Conservation (phyloP, 129 eudicot genomes). For the Gnaphalium uliginosum region DNA sequence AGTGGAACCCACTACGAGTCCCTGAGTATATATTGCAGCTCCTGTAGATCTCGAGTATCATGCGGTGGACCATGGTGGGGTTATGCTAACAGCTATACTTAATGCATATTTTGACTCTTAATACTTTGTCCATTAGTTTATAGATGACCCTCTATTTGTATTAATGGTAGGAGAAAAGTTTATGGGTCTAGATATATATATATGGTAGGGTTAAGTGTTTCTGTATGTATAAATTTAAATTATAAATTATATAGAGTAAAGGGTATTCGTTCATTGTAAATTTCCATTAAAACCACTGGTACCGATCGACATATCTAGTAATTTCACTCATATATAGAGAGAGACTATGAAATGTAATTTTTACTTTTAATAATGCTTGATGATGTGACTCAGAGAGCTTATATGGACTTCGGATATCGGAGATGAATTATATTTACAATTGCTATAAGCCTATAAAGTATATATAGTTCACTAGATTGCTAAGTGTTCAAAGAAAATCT, state of each 20-base stretch:
- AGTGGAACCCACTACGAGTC: not conserved
- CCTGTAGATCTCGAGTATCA: slow-evolving; percentile 12
- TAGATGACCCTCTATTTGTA: not conserved
- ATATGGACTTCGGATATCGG: too few relatives aligned
- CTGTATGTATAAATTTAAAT: not conserved
- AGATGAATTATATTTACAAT: too few relatives aligned
- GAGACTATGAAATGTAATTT: not conserved
- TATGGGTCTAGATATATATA: not conserved
- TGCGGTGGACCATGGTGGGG: slow-evolving; percentile 8
- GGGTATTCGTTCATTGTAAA: not conserved
- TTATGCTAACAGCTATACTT: not conserved
- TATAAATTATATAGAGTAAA: too few relatives aligned
- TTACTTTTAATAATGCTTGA: too few relatives aligned
- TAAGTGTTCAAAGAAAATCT: too few relatives aligned
- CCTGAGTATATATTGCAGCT: not conserved
- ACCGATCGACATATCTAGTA: not conserved
- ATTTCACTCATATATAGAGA: not conserved
- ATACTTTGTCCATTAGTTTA: not conserved
- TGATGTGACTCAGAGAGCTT: too few relatives aligned
- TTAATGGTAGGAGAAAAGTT: not conserved
- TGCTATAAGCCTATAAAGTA: too few relatives aligned
- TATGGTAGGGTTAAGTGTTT: slow-evolving; percentile 1
- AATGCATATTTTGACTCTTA: not conserved
- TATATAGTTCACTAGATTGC: too few relatives aligned
- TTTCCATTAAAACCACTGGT: not conserved